Evolutionary conservation across 139 green algal genomes (phyloP), one percentile per base, ranked within the genome.

Genomic region (Coelastrella sp.): DNA sequence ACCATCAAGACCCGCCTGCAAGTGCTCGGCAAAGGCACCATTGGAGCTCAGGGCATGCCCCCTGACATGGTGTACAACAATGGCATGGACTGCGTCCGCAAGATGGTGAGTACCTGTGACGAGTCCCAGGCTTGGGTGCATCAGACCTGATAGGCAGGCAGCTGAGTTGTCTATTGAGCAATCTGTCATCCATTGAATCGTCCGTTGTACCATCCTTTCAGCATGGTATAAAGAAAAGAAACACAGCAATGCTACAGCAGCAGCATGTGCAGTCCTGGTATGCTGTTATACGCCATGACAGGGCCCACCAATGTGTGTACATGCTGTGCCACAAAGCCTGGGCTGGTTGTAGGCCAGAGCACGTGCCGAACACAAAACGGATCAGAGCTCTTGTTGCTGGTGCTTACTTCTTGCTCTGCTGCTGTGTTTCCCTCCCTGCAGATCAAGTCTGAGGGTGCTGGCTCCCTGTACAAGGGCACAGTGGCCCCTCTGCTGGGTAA

Each of bases 1-100:
- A 93, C 91, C 81, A 91, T 93, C 86, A 93, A 93, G 81, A 86
- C 83, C 54, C 91, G 91, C 16, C 86, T 93, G 14, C 91, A 93
- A 32, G 91, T 93, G 86, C 85, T 94, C 65, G 92, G 92, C 68
- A 60, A 90, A 61, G 89, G 92, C 61, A 94, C 89, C 23, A 89
- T 89, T 8, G 80, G 90, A 17, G 92, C 92, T 22, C 76, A 77
- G 23, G 87, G 80, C 64, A 86, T 92, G 76, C 86, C 92, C 0
- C 57, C 92, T 19, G 76, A 77, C 5, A 89, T 92, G 74, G 92
- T 94, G 17, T 92, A 92, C 89, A 90, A 83, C 32, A 87, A 84
- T 60, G 89, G 80, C 14, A 87, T 90, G 60, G 92, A 94, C 90
- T 93, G 90, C 82, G 66, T 93, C 4, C 85, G 83, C 56, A 94